Evolutionary conservation across 176 grass and related monocot species (phyloP), one percentile per base, ranked within the genome.

Genomic region (Alloteropsis semialata): DNA sequence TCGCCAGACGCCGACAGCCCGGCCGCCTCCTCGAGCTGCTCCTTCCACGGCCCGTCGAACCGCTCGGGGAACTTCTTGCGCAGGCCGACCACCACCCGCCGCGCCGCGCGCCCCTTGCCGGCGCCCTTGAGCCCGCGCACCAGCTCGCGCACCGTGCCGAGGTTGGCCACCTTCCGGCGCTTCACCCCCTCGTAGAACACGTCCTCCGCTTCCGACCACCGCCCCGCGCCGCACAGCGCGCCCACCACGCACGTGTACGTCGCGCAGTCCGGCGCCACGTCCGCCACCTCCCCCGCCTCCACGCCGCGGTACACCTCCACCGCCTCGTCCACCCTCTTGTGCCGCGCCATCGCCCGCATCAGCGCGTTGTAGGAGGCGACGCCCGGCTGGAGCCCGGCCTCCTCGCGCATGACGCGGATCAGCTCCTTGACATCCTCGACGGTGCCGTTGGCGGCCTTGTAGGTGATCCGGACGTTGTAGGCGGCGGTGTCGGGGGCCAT

Each of bases 371-470:
- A 82, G 16, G 84, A 72, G 66, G 58, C 14, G 49, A 50, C 18
- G 19, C 86, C 88, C 1, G 88, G 84, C 29, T 9, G 37, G 65
- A 90, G 66, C 39, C 66, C 49, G 8, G 84, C 66, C 4, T 86
- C 79, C 65, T 86, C 88, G 58, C 73, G 46, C 83, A 90, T 86
- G 48, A 15, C 72, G 58, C 65, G 88, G 78, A 89, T 86, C 78
- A 89, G 78, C 83, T 89, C 88, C 84, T 66, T 6, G 2, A 86
- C 66, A 79, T 86, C 88, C 30, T 90, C 88, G 65, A 90, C 88
- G 8, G 83, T 82, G 83, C 84, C 88, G 66, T 30, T 59, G 32
- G 19, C 2, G 45, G 84, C 48, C 65, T 86, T 82, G 88, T 90
- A 82, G 65, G 78, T 78, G 78, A 90, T 72, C 57, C 73, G 61